phyloP scores from a whole-genome alignment of 352 stramenopile genomes.

The Plasmopara halstedii region DNA sequence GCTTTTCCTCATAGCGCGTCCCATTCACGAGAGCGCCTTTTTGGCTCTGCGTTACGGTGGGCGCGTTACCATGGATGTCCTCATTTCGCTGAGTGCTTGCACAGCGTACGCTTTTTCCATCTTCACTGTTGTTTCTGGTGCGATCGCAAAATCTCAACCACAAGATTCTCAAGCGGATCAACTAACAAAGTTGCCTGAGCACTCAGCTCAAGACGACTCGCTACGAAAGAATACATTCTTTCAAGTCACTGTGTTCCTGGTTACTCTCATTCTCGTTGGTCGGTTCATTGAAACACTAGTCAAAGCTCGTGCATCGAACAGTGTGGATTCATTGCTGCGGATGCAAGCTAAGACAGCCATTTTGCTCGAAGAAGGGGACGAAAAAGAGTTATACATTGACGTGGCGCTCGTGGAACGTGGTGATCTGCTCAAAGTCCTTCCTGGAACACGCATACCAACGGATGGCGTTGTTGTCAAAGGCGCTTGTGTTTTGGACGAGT shows the following conservation, averaged over 20 bases:
- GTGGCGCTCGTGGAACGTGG: conserved; percentile 65
- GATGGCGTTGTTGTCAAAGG: conserved; percentile 64
- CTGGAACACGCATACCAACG: conserved; percentile 58
- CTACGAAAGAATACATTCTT: conserved; percentile 58
- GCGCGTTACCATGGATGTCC: conserved; percentile 68
- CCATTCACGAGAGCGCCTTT: conserved; percentile 67
- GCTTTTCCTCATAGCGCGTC: conserved; percentile 45
- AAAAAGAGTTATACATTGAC: conserved; percentile 68
- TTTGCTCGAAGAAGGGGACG: conserved; percentile 50
- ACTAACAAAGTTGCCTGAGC: too few relatives aligned
- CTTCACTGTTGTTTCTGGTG: conserved; percentile 22
- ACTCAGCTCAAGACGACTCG: conserved; percentile 3
- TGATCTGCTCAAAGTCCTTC: conserved; percentile 61
- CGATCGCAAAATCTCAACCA: conserved; percentile 2
- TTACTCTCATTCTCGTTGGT: conserved; percentile 66
- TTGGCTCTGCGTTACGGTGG: conserved; percentile 48
- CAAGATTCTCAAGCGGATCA: too few relatives aligned
- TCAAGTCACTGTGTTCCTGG: conserved; percentile 54
- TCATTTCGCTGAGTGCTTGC: conserved; percentile 67
- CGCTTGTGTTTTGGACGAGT: conserved; percentile 63
- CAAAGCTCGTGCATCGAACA: conserved; percentile 62
- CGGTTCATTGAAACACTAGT: conserved; percentile 71
- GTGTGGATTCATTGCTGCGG: conserved; percentile 51
- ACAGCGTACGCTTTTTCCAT: conserved; percentile 60
- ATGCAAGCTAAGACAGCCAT: conserved; percentile 85